phyloP scores from a whole-genome alignment of 228 moss, liverwort and hornwort species.

The Sphagnum magellanicum region DNA sequence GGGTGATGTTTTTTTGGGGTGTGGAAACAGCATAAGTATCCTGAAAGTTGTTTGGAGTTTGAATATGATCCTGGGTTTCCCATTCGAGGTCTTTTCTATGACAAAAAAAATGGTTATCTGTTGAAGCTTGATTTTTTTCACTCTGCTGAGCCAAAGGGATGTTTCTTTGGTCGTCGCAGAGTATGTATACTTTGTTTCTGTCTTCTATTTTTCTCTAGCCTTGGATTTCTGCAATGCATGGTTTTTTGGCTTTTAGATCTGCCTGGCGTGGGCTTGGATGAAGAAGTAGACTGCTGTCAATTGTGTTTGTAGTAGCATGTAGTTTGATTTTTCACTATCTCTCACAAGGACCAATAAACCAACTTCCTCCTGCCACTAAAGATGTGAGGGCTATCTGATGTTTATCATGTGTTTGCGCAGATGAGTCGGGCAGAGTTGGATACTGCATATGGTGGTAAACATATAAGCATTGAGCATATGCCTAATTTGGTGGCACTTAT shows the following conservation, averaged over 20 bases:
- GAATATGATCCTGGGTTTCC: conserved; percentile 60
- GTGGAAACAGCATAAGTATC: conserved; percentile 78
- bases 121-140: conserved; percentile 78
- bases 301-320: too few species aligned
- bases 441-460: conserved; percentile 69
- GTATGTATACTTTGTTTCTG: conserved; percentile 7
- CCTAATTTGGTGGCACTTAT: conserved; percentile 68
- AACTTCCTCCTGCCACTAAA: too few species aligned
- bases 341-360: too few species aligned
- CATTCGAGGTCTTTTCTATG: conserved; percentile 76
- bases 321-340: too few species aligned
- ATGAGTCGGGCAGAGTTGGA: conserved; percentile 46
- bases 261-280: too few species aligned
- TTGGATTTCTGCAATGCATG: not conserved
- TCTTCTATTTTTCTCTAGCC: not conserved
- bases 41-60: conserved; percentile 63
- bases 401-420: conserved; percentile 2
- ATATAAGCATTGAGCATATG: conserved; percentile 65
- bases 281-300: too few species aligned
- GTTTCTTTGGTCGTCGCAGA: conserved; percentile 75
- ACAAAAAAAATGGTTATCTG: conserved; percentile 71
- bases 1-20: too few species aligned
- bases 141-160: conserved; percentile 73
- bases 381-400: not conserved
- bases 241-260: not conserved